These are phyloP conservation scores for Fusarium sp. DNA, from an alignment of 2,329 filamentous ascomycete species.

Conservation along the genomic window DNA sequence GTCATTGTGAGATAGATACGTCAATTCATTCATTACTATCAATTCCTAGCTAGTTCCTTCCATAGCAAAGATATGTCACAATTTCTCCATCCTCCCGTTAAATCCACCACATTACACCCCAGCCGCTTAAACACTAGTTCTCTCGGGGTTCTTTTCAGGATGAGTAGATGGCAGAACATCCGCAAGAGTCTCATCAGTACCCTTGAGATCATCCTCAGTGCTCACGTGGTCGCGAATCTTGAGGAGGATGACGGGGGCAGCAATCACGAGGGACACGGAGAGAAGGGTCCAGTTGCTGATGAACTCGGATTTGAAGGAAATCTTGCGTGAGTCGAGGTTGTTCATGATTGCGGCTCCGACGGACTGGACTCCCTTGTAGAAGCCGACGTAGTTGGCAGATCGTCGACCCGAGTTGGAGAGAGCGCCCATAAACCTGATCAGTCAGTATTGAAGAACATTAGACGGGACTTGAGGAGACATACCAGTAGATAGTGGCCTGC, in stretches of 20 bases:
- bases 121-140: background rate
- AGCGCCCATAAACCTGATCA: slow-evolving; percentile 83
- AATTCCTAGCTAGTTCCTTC: background rate
- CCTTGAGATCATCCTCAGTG: slow-evolving; percentile 84
- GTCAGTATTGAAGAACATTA: slow-evolving; percentile 5
- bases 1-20: background rate
- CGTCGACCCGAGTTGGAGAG: slow-evolving; percentile 93
- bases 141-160: slow-evolving; percentile 28
- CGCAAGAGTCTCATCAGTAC: slow-evolving; percentile 82
- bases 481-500: slow-evolving; percentile 95
- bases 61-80: background rate
- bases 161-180: slow-evolving; percentile 66
- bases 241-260: slow-evolving; percentile 80
- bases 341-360: slow-evolving; percentile 71
- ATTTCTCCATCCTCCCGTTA: background rate
- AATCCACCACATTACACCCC: background rate
- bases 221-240: slow-evolving; percentile 85
- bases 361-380: slow-evolving; percentile 85
- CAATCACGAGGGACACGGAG: slow-evolving; percentile 77
- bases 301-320: slow-evolving; percentile 77
- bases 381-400: slow-evolving; percentile 92
- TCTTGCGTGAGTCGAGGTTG: slow-evolving; percentile 49
- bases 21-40: slow-evolving; percentile 12
- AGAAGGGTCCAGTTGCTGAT: slow-evolving; percentile 79
- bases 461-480: slow-evolving; percentile 61